These are phyloP conservation scores for Penicillium steckii DNA, from an alignment of 495 filamentous ascomycete species.

Conservation along the genomic window DNA sequence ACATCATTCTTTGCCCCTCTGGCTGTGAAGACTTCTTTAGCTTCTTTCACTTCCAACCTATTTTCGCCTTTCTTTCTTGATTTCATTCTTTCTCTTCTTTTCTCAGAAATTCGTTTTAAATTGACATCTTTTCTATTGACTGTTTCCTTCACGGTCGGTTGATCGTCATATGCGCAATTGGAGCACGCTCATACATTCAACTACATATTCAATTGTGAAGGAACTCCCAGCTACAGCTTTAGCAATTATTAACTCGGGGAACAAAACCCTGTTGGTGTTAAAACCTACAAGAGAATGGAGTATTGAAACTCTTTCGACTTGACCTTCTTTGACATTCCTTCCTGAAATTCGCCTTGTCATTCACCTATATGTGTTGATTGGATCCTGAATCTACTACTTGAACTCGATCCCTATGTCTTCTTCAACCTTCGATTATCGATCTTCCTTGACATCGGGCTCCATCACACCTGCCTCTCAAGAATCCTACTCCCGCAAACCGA, in stretches of 20 bases:
- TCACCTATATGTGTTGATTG: slow-evolving; percentile 26
- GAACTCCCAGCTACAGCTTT: too few species aligned
- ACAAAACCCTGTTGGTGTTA: background rate
- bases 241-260: too few species aligned
- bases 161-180: too few species aligned
- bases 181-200: too few species aligned
- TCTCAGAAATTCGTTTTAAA: background rate
- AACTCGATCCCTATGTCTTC: slow-evolving; percentile 36
- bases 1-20: slow-evolving; percentile 27
- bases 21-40: slow-evolving; percentile 9
- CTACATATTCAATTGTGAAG: too few species aligned
- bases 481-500: slow-evolving; percentile 15
- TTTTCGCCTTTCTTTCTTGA: background rate
- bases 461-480: slow-evolving; percentile 24
- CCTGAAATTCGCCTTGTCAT: slow-evolving; percentile 3
- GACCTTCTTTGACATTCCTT: slow-evolving; percentile 3
- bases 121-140: background rate
- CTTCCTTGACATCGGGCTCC: slow-evolving; percentile 27
- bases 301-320: slow-evolving; percentile 1
- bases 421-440: slow-evolving; percentile 27
- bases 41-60: slow-evolving; percentile 13
- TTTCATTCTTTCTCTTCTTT: too few species aligned
- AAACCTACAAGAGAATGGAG: background rate
- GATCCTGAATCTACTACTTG: slow-evolving; percentile 1
- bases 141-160: too few species aligned